Base-by-base conservation (phyloP, 164 flowering plant species). In the Dillenia turbinata region DNA sequence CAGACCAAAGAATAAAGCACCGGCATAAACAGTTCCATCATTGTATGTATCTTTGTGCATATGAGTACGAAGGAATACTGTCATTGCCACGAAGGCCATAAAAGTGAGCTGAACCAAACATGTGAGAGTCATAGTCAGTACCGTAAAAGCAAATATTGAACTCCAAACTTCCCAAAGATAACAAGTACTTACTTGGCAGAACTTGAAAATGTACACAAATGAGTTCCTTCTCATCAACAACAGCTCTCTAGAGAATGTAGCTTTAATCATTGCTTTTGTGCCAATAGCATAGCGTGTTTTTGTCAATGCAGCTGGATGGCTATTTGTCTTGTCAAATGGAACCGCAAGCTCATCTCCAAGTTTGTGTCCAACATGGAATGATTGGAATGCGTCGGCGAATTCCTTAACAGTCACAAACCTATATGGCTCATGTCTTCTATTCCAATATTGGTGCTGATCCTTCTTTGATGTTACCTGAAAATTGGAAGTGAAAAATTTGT, bases 151-250 rank as follows among this genome's bases (percentile, higher is more conserved):
- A 48, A 51, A 43, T 22, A 14, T 9, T 17, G n/a, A 48, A 7
- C 22, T 1, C 22, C 22, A 19, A 19, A 19, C 22, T 19, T 19
- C 10, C 16, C 14, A 8, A 22, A 11, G 24, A 33, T 40, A 17
- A 46, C 7, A 12, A 13, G 54, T 17, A 67, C 76, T 43, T 47
- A 80, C 88, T 62, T 84, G 88, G 45, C 44, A 11, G 47, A 75
- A 19, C 74, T 83, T 83, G 75, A 83, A 87, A 54, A 75, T 63
- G 73, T 83, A 82, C 43, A 81, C 75, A 68, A 86, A 85, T 1
- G 92, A 76, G 56, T 78, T 82, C 52, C 88, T 82, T 70, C 79
- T 84, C 76, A 90, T 85, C 0, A 90, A 76, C n/a, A 89, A 62
- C 47, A 51, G 60, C 69, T 89, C 96, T 60, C 84, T 65, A 8